phyloP scores from a whole-genome alignment of 768 basidiomycete species.

The Pleurotus sapidus region DNA sequence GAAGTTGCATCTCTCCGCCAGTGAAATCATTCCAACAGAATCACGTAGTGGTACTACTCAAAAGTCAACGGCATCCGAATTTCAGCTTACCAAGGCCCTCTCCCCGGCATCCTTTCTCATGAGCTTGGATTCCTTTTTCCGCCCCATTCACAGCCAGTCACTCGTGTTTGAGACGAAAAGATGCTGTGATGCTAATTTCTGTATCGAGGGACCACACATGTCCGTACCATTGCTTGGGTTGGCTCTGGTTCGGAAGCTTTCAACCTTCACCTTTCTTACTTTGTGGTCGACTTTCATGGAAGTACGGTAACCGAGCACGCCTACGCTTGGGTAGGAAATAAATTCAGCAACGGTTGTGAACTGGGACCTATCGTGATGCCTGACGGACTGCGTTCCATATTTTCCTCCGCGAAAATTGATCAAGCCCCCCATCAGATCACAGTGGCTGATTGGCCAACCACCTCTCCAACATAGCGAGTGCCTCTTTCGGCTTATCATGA shows the following conservation, averaged over 20 bases:
- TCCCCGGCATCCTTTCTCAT: not conserved
- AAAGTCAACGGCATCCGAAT: not conserved
- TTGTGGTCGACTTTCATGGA: not conserved
- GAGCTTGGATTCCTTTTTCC: not conserved
- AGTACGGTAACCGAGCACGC: not conserved
- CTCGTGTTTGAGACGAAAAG: not conserved
- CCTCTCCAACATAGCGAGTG: slow-evolving; percentile 57
- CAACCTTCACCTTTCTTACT: not conserved
- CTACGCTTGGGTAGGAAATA: not conserved
- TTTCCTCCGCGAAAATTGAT: not conserved
- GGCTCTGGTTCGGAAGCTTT: not conserved
- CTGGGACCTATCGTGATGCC: not conserved
- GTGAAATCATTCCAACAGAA: slow-evolving; percentile 8
- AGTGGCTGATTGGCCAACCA: slow-evolving; percentile 52
- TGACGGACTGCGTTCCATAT: not conserved
- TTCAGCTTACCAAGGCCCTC: not conserved
- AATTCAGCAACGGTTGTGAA: not conserved
- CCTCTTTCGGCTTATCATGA: slow-evolving; percentile 54
- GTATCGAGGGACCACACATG: not conserved
- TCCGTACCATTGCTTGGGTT: not conserved
- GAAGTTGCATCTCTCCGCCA: not conserved
- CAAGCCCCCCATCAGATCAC: slow-evolving; percentile 19
- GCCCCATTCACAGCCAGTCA: not conserved
- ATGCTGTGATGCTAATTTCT: slow-evolving; percentile 1
- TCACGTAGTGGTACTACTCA: not conserved